These are phyloP conservation scores for Trichopus zeylanicus DNA, from an alignment of 116 monocot species.

Conservation along the genomic window DNA sequence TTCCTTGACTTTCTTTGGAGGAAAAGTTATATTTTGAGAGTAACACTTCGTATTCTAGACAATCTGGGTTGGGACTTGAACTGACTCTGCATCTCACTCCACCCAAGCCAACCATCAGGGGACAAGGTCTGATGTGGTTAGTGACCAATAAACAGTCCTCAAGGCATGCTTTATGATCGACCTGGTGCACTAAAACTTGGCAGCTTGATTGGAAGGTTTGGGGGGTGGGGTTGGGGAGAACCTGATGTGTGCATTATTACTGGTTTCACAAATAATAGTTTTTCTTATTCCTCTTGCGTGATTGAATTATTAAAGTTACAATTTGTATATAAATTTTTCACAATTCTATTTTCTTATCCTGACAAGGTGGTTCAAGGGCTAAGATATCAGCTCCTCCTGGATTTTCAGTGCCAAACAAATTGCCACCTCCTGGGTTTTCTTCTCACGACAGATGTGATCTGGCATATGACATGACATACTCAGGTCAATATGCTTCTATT, in stretches of 20 bases:
- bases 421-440: constrained; percentile 82
- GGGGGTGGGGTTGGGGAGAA: no score
- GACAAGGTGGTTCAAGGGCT: constrained; percentile 31
- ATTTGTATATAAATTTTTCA: neutral
- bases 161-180: no score
- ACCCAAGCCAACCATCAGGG: no score
- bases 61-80: no score
- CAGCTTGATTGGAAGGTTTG: no score
- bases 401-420: constrained; percentile 64
- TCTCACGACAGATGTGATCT: constrained; percentile 51
- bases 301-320: neutral
- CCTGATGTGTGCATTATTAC: neutral
- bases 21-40: no score
- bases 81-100: no score
- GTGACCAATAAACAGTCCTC: no score
- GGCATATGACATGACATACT: constrained; percentile 10
- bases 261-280: neutral
- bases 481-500: neutral
- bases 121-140: no score
- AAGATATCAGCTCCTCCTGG: constrained; percentile 89
- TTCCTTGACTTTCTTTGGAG: no score
- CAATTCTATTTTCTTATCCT: constrained; percentile 1
- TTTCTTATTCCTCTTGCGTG: neutral
- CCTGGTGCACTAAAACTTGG: no score
- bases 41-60: no score